These are phyloP conservation scores for Ceratobasidium sp. DNA, from an alignment of 1,284 basidiomycete genomes.

Conservation along the genomic window DNA sequence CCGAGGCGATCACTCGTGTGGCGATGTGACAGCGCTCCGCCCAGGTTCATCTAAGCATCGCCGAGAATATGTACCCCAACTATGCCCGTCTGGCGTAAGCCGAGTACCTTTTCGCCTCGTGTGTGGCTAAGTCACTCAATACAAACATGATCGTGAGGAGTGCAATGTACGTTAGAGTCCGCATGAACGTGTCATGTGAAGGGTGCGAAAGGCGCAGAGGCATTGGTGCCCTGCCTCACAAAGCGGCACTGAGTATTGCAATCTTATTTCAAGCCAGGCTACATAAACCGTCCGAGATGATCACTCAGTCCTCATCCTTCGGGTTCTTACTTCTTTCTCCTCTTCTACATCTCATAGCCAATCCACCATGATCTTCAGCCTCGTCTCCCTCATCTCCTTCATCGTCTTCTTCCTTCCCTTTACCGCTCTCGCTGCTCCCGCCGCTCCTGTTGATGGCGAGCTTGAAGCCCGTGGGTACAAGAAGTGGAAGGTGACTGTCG, in stretches of 20 bases:
- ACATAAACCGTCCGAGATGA: not conserved
- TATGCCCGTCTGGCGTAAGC: not conserved
- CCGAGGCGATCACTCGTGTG: too few species aligned
- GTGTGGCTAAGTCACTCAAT: too few species aligned
- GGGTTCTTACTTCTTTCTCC: too few species aligned
- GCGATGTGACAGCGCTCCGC: not conserved
- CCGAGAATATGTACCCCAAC: not conserved
- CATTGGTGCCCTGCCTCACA: not conserved
- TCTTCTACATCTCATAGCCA: not conserved
- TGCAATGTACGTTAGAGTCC: not conserved
- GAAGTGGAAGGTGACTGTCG: conserved; percentile 25
- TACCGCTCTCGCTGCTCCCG: conserved; percentile 2
- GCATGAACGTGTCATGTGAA: too few species aligned
- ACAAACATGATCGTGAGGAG: too few species aligned
- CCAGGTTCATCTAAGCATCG: not conserved
- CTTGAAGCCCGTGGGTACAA: not conserved
- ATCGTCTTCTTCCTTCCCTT: conserved; percentile 25
- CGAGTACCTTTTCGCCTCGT: not conserved
- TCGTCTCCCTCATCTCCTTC: conserved; percentile 22
- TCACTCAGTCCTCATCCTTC: not conserved
- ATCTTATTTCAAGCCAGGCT: not conserved
- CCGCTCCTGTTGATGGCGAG: not conserved
- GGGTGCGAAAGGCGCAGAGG: not conserved
- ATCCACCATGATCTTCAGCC: conserved; percentile 35
- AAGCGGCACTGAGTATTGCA: not conserved